Conservation (phyloP, 306 rosid species). For the Cyclanthera cordifolia region DNA sequence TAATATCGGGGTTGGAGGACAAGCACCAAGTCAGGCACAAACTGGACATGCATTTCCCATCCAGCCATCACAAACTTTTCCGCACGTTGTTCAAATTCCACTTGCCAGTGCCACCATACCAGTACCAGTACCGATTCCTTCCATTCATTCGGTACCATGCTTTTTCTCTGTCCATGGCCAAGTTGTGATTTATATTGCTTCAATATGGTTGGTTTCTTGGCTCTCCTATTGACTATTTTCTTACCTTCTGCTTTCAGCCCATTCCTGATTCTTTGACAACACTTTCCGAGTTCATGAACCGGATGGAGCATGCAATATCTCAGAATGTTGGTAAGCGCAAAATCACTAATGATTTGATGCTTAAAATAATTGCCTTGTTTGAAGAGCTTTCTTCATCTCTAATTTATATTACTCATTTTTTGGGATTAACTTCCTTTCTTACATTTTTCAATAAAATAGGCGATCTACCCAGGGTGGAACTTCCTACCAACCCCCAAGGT, state of each 20-base stretch:
- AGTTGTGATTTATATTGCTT: neutral
- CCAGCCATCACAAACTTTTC: constrained; percentile 50
- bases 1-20: constrained; percentile 21
- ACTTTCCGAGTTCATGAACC: constrained; percentile 66
- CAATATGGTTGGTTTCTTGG: neutral
- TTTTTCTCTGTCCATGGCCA: constrained; percentile 5
- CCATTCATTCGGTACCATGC: constrained; percentile 46
- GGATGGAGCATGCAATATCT: constrained; percentile 60
- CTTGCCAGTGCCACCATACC: constrained; percentile 50
- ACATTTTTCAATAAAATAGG: constrained; percentile 32
- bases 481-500: constrained; percentile 73
- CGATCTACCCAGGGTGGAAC: constrained; percentile 40
- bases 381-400: constrained; percentile 26
- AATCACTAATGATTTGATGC: constrained; percentile 9
- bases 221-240: neutral
- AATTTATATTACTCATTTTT: constrained; percentile 22
- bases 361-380: constrained; percentile 8
- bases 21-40: constrained; percentile 44
- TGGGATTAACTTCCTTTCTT: neutral
- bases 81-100: constrained; percentile 68
- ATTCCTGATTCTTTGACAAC: constrained; percentile 74
- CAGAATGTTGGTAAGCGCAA: constrained; percentile 41
- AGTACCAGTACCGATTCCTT: constrained; percentile 32
- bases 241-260: constrained; percentile 42
- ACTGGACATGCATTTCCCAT: constrained; percentile 54